phyloP scores from a whole-genome alignment of 108 stramenopile genomes.

The Pseudonitzschia pungens region DNA sequence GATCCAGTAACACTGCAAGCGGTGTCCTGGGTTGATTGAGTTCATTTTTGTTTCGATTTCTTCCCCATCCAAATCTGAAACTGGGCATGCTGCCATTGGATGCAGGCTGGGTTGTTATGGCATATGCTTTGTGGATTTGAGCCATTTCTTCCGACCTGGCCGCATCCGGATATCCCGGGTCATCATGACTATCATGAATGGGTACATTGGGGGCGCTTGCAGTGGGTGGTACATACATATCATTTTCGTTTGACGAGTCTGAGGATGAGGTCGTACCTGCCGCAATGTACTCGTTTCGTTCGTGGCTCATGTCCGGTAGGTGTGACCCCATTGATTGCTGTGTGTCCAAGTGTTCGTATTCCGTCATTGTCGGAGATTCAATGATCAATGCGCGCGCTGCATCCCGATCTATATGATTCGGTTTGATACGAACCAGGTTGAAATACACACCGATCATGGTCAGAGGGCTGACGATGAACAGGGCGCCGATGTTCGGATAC shows the following conservation, averaged over 20 bases:
- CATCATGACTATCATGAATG: not conserved
- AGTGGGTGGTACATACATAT: not conserved
- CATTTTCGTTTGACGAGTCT: not conserved
- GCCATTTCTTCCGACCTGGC: conserved; percentile 7
- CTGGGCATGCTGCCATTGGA: conserved; percentile 32
- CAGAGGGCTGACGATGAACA: conserved; percentile 72
- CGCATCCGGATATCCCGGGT: not conserved
- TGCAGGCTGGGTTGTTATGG: not conserved
- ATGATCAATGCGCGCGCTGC: conserved; percentile 62
- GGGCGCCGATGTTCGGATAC: conserved; percentile 69
- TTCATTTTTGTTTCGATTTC: not conserved
- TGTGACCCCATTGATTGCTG: conserved; percentile 22
- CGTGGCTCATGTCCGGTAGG: not conserved
- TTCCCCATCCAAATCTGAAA: conserved; percentile 55
- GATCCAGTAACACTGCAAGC: conserved; percentile 53
- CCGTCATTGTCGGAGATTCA: conserved; percentile 47
- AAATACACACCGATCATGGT: conserved; percentile 58
- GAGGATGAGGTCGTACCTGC: not conserved
- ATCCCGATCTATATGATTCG: conserved; percentile 66
- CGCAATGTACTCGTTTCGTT: conserved; percentile 8
- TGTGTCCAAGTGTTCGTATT: conserved; percentile 38
- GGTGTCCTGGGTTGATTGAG: conserved; percentile 40
- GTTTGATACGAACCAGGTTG: conserved; percentile 52
- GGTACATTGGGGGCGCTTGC: not conserved
- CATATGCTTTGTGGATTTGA: not conserved